A percentile compares a stretch with the other conserved stretches of the same genome.
Conservation (phyloP, 1,284 basidiomycete genomes). For the Ustilago trichophora region DNA sequence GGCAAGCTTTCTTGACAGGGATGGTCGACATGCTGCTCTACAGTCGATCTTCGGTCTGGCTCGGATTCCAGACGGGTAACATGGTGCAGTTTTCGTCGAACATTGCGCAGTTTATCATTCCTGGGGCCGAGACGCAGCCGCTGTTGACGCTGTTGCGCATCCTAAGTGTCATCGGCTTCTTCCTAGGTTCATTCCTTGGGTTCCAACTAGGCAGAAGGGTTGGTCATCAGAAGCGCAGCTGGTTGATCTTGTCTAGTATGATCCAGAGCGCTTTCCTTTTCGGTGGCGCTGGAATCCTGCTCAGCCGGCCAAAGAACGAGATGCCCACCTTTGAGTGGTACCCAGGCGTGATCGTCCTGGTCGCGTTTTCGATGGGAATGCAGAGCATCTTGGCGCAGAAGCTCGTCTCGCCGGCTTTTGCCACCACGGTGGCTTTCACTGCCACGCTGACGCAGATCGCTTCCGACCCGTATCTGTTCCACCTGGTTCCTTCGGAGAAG, state of each 20-base stretch:
- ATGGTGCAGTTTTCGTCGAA: slow-evolving; percentile 60
- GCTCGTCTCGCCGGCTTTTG: slow-evolving; percentile 53
- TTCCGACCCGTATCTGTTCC: slow-evolving; percentile 57
- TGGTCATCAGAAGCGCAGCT: slow-evolving; percentile 49
- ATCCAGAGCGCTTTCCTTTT: slow-evolving; percentile 52
- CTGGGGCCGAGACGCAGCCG: slow-evolving; percentile 32
- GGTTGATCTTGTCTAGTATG: slow-evolving; percentile 40
- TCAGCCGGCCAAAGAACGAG: slow-evolving; percentile 47
- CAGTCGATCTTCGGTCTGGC: slow-evolving; percentile 48
- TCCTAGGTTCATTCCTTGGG: slow-evolving; percentile 49
- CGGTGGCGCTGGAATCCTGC: slow-evolving; percentile 49
- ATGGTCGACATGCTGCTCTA: slow-evolving; percentile 57
- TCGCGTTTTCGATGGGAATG: slow-evolving; percentile 54
- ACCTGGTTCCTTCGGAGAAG: slow-evolving; percentile 37
- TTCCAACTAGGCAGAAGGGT: slow-evolving; percentile 28
- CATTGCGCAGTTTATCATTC: slow-evolving; percentile 58
- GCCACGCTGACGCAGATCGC: slow-evolving; percentile 58
- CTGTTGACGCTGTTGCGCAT: slow-evolving; percentile 50
- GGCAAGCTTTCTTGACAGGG: slow-evolving; percentile 56
- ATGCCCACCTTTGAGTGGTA: slow-evolving; percentile 50
- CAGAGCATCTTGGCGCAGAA: slow-evolving; percentile 58
- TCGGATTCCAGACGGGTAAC: slow-evolving; percentile 59
- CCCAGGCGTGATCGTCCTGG: slow-evolving; percentile 47
- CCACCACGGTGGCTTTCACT: slow-evolving; percentile 59
- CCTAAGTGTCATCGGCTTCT: slow-evolving; percentile 49